Base-by-base conservation (phyloP, 2,329 filamentous ascomycete species). In the Neopestalotiopsis sp. region DNA sequence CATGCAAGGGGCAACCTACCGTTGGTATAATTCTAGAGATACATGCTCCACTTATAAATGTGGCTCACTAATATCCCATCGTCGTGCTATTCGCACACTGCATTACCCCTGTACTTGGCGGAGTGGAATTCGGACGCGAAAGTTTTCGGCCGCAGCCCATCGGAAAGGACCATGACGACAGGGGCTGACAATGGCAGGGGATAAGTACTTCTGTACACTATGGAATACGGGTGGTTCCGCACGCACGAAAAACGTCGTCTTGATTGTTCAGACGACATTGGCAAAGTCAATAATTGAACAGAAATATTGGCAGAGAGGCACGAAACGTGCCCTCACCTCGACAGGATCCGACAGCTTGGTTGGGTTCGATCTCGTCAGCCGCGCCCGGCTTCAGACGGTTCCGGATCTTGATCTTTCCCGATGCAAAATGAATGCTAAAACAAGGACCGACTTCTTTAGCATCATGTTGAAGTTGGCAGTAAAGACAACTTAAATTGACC, bases 11-110 rank as follows among this genome's bases (percentile, higher is more conserved):
- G 45, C 20, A n/a, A 38, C 6, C 34, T 38, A 38, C 34, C 10
- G 34, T 38, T 38, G 34, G 20, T 53, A 24, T 10, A n/a, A 53
- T 53, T 53, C 45, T 53, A 53, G 45, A 53, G 17, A 53, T 20
- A 20, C 45, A 53, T n/a, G n/a, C 45, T 53, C 45, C 45, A 53
- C n/a, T 53, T 53, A 53, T 53, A 53, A 53, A 53, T 53, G 45
- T 53, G 45, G 45, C 45, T 53, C 45, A 53, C 45, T 53, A 53
- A 53, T 53, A 53, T 53, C 45, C 45, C 45, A 53, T n/a, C 45
- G 45, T 53, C 45, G 45, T 53, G 45, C 45, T 53, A 53, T 53
- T 24, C 45, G 45, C 45, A 53, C 45, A 49, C 45, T n/a, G 9
- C 45, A 20, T 53, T 7, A 53, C 45, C 45, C 45, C n/a, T 17